A percentile compares a stretch with the other conserved stretches of the same genome.
Evolutionary conservation across 2,329 filamentous ascomycete genomes (phyloP).

Genomic region (Ophiostoma sp.): DNA sequence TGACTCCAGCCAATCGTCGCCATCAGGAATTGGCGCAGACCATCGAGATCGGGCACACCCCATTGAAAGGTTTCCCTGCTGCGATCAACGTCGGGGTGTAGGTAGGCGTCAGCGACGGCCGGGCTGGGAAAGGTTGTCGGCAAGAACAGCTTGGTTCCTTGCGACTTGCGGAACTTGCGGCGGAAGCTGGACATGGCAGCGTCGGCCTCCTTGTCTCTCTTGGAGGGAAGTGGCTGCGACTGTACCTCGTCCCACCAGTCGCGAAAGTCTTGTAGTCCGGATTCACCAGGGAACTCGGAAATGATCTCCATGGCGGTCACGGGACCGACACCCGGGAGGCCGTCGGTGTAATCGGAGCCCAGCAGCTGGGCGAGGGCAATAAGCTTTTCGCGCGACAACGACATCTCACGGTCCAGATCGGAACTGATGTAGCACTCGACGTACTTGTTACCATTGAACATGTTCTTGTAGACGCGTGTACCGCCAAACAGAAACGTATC

Average conservation of each 20-base stretch:
- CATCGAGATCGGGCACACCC: slow-evolving; percentile 90
- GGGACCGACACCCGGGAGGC: slow-evolving; percentile 81
- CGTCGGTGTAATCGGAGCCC: slow-evolving; percentile 92
- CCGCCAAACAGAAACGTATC: slow-evolving; percentile 97
- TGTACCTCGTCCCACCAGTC: slow-evolving; percentile 86
- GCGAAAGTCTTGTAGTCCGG: slow-evolving; percentile 66
- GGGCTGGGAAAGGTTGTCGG: slow-evolving; percentile 71
- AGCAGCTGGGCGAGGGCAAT: slow-evolving; percentile 87
- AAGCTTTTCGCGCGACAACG: slow-evolving; percentile 76
- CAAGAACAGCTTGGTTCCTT: slow-evolving; percentile 80
- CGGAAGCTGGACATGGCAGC: slow-evolving; percentile 57
- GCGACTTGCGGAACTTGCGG: slow-evolving; percentile 75
- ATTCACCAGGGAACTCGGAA: slow-evolving; percentile 68
- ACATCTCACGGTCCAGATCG: slow-evolving; percentile 85
- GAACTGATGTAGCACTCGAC: slow-evolving; percentile 87
- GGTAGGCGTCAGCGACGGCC: slow-evolving; percentile 76
- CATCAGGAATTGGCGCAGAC: slow-evolving; percentile 79
- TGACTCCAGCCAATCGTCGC: slow-evolving; percentile 86
- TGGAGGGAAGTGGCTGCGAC: slow-evolving; percentile 44
- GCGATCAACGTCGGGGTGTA: slow-evolving; percentile 77
- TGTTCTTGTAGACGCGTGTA: slow-evolving; percentile 96
- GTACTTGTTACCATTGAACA: slow-evolving; percentile 98
- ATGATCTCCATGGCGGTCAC: slow-evolving; percentile 93
- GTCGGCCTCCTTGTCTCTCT: slow-evolving; percentile 53
- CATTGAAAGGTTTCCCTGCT: slow-evolving; percentile 79